Evolutionary conservation across 208 protist species (phyloP).

Genomic region (Leishmania major): DNA sequence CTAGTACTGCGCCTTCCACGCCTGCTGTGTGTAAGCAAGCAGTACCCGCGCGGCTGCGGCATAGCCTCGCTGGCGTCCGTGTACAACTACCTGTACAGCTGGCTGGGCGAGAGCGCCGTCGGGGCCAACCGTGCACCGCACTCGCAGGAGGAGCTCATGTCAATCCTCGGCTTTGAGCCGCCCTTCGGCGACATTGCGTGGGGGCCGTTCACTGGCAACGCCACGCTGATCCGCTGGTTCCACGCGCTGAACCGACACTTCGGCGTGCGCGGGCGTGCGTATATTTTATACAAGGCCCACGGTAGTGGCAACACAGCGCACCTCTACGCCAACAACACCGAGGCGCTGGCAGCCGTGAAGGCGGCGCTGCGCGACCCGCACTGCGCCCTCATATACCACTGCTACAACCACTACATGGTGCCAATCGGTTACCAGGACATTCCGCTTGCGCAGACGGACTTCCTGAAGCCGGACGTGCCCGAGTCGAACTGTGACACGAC

Average conservation of each 20-base stretch:
- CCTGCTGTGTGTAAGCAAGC: slow-evolving; percentile 82
- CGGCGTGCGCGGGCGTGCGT: slow-evolving; percentile 52
- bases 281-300: slow-evolving; percentile 88
- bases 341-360: slow-evolving; percentile 69
- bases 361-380: slow-evolving; percentile 64
- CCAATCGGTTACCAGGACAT: slow-evolving; percentile 91
- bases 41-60: slow-evolving; percentile 93
- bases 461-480: slow-evolving; percentile 56
- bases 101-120: slow-evolving; percentile 66
- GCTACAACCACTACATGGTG: slow-evolving; percentile 95
- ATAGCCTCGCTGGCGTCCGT: slow-evolving; percentile 83
- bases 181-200: slow-evolving; percentile 91
- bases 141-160: slow-evolving; percentile 91
- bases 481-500: slow-evolving; percentile 68
- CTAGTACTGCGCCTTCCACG: slow-evolving; percentile 71
- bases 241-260: slow-evolving; percentile 86
- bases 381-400: slow-evolving; percentile 92
- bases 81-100: slow-evolving; percentile 93
- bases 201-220: slow-evolving; percentile 92
- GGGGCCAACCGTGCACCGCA: slow-evolving; percentile 45
- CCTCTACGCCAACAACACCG: slow-evolving; percentile 54
- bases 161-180: slow-evolving; percentile 86
- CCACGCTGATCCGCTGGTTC: slow-evolving; percentile 91
- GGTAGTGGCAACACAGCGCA: slow-evolving; percentile 65
- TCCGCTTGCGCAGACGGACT: slow-evolving; percentile 69